Percentiles rank a stretch among this genome's conserved stretches.
phyloP scores from a whole-genome alignment of 2,329 filamentous ascomycete genomes.

The Aureobasidium sp. region DNA sequence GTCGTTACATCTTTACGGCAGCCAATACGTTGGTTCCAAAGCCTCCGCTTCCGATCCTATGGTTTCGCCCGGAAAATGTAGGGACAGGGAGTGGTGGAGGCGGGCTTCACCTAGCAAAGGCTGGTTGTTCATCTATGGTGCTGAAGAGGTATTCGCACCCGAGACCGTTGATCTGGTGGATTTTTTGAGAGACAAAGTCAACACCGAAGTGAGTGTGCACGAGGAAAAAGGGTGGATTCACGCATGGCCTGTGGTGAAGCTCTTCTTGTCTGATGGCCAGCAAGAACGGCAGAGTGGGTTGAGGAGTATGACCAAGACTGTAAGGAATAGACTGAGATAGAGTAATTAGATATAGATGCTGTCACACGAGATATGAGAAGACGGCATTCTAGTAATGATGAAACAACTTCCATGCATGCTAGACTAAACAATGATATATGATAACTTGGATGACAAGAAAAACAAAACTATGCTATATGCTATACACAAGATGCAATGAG shows the following conservation, averaged over 20 bases:
- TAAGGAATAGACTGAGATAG: constrained; percentile 23
- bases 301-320: constrained; percentile 36
- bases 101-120: constrained; percentile 59
- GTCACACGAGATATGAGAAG: too few species aligned
- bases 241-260: constrained; percentile 69
- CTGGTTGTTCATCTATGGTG: constrained; percentile 64
- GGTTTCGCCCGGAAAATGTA: constrained; percentile 66
- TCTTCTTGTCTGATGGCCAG: constrained; percentile 47
- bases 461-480: neutral
- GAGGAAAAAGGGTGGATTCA: constrained; percentile 65
- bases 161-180: constrained; percentile 58
- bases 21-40: constrained; percentile 56
- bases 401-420: neutral
- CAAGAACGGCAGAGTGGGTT: constrained; percentile 43
- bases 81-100: constrained; percentile 59
- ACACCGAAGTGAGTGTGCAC: constrained; percentile 49
- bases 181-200: constrained; percentile 45
- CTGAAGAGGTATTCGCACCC: constrained; percentile 69
- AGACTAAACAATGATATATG: neutral
- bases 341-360: neutral
- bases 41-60: constrained; percentile 47
- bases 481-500: neutral
- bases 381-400: too few species aligned
- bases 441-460: neutral
- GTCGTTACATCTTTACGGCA: constrained; percentile 62